phyloP scores from a whole-genome alignment of 371 early-diverging fungal genomes.

The Actinomucor elegans region DNA sequence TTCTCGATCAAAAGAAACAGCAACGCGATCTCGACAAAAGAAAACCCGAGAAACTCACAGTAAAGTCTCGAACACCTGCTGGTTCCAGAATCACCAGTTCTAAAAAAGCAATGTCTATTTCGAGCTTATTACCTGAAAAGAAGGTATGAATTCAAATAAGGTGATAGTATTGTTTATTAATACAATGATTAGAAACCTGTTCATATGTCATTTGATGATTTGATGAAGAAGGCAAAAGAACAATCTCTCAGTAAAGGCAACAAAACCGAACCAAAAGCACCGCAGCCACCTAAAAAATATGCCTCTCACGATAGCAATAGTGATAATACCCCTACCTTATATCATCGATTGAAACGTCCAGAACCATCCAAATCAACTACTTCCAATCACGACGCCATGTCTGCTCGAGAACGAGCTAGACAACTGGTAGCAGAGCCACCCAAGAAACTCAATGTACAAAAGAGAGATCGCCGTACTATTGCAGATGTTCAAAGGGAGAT shows the following conservation, averaged over 20 bases:
- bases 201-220: slow-evolving; percentile 36
- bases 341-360: slow-evolving; percentile 18
- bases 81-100: neutral
- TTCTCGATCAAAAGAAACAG: slow-evolving; percentile 19
- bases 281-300: slow-evolving; percentile 2
- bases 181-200: slow-evolving; percentile 24
- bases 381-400: neutral
- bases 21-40: slow-evolving; percentile 3
- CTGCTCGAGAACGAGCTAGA: slow-evolving; percentile 20
- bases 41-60: neutral
- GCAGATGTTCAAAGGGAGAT: slow-evolving; percentile 43
- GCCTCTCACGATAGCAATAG: neutral
- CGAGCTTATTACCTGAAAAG: slow-evolving; percentile 16
- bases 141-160: slow-evolving; percentile 11
- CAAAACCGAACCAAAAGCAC: slow-evolving; percentile 1
- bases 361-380: neutral
- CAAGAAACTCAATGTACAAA: slow-evolving; percentile 16
- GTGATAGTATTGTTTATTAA: neutral
- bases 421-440: slow-evolving; percentile 23
- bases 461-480: slow-evolving; percentile 38
- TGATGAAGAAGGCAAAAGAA: slow-evolving; percentile 37
- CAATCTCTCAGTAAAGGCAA: slow-evolving; percentile 16
- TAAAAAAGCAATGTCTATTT: neutral
- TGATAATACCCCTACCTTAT: slow-evolving; percentile 11
- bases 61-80: slow-evolving; percentile 3